A percentile compares a stretch with the other conserved stretches of the same genome.
Evolutionary conservation across 139 green algal species (phyloP).

Genomic region (Gonium pectorale): DNA sequence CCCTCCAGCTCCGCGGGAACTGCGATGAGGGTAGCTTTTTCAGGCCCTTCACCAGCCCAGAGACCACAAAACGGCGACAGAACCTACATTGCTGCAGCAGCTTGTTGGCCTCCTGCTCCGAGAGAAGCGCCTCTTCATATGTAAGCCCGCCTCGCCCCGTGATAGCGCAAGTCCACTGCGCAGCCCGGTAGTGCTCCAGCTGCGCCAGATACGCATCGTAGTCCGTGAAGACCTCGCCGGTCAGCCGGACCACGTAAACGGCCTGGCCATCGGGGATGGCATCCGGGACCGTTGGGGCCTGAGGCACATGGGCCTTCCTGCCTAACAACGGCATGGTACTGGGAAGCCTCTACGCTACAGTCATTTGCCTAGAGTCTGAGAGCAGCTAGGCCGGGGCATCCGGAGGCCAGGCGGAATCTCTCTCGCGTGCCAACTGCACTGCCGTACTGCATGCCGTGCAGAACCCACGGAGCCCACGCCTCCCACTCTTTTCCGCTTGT

Average conservation of each 20-base stretch:
- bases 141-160: conserved; percentile 71
- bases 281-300: not conserved
- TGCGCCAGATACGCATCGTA: conserved; percentile 71
- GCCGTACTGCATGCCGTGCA: too few relatives aligned
- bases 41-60: not conserved
- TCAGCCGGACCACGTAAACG: conserved; percentile 71
- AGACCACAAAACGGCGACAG: too few relatives aligned
- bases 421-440: too few relatives aligned
- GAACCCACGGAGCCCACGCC: too few relatives aligned
- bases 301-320: conserved; percentile 34
- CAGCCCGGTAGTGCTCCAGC: conserved; percentile 64
- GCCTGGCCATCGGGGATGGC: conserved; percentile 37
- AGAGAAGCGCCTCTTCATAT: conserved; percentile 75
- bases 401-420: too few relatives aligned
- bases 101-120: conserved; percentile 1
- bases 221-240: conserved; percentile 71
- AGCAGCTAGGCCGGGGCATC: too few relatives aligned
- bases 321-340: conserved; percentile 61
- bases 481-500: too few relatives aligned
- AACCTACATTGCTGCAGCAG: conserved; percentile 8
- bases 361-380: too few relatives aligned
- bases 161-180: conserved; percentile 71
- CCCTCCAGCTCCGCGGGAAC: conserved; percentile 65
- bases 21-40: conserved; percentile 37
- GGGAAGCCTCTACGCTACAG: too few relatives aligned